Conservation (phyloP, 805 yeast species). For the Saccharomyces paradoxus region DNA sequence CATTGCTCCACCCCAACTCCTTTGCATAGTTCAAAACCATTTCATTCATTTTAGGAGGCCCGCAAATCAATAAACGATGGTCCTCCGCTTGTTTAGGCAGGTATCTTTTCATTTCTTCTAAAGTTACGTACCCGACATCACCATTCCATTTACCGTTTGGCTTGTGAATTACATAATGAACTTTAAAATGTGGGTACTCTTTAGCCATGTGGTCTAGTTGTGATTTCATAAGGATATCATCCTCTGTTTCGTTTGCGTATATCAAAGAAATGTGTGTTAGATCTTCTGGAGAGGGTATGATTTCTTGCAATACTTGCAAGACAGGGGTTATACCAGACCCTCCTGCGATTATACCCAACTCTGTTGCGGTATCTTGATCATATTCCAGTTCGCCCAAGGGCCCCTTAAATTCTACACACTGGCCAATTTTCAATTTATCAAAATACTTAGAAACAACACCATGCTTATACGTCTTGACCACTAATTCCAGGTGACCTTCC, state of each 20-base stretch:
- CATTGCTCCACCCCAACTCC: constrained; percentile 52
- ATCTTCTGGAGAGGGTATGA: constrained; percentile 64
- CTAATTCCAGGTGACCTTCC: constrained; percentile 64
- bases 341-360: constrained; percentile 68
- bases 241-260: constrained; percentile 67
- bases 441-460: constrained; percentile 63
- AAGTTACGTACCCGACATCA: constrained; percentile 53
- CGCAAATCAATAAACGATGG: constrained; percentile 60
- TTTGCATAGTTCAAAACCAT: constrained; percentile 41
- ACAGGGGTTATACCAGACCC: constrained; percentile 90
- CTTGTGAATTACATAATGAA: constrained; percentile 50
- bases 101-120: constrained; percentile 45
- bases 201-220: constrained; percentile 64
- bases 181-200: constrained; percentile 54
- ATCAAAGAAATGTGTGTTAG: constrained; percentile 51
- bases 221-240: constrained; percentile 62
- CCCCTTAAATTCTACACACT: constrained; percentile 63
- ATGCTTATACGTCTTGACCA: constrained; percentile 66
- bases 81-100: constrained; percentile 43
- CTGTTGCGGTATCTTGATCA: constrained; percentile 46
- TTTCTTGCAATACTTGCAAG: constrained; percentile 65
- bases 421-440: constrained; percentile 57
- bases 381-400: constrained; percentile 70
- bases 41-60: constrained; percentile 64
- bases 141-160: constrained; percentile 51